Conservation (phyloP, 2,329 filamentous ascomycete genomes). For the Colletotrichum ledebouriae region DNA sequence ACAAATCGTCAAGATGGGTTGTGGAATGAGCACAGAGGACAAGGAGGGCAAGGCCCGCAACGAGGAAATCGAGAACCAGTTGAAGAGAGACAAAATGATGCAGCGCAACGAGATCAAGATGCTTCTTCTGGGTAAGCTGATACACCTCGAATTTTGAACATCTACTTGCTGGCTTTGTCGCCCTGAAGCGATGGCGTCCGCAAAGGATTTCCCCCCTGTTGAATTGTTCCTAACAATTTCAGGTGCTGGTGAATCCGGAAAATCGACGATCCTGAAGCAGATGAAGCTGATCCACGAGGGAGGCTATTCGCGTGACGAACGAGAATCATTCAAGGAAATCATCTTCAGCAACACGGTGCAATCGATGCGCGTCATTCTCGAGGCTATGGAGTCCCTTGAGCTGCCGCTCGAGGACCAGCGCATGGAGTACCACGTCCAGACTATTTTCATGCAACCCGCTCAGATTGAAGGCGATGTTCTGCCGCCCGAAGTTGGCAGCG, state of each 20-base stretch:
- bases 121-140: slow-evolving; percentile 86
- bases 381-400: slow-evolving; percentile 78
- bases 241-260: slow-evolving; percentile 98
- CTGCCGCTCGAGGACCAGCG: slow-evolving; percentile 90
- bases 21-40: slow-evolving; percentile 99
- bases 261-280: slow-evolving; percentile 94
- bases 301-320: slow-evolving; percentile 93
- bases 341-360: slow-evolving; percentile 80
- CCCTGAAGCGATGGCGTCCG: not conserved
- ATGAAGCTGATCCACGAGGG: slow-evolving; percentile 99
- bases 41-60: slow-evolving; percentile 99
- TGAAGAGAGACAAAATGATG: slow-evolving; percentile 98
- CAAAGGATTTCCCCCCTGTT: too few relatives aligned
- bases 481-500: slow-evolving; percentile 92
- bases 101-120: slow-evolving; percentile 99
- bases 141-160: not conserved
- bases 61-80: slow-evolving; percentile 99
- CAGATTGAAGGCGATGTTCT: slow-evolving; percentile 96
- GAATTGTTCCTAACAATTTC: slow-evolving; percentile 44
- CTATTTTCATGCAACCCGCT: slow-evolving; percentile 97
- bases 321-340: slow-evolving; percentile 78
- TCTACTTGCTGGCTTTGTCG: not conserved
- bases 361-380: slow-evolving; percentile 77
- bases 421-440: slow-evolving; percentile 97
- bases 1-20: slow-evolving; percentile 86